These are phyloP conservation scores for Dryas drummondii DNA, from an alignment of 306 rosid species.

Conservation along the genomic window DNA sequence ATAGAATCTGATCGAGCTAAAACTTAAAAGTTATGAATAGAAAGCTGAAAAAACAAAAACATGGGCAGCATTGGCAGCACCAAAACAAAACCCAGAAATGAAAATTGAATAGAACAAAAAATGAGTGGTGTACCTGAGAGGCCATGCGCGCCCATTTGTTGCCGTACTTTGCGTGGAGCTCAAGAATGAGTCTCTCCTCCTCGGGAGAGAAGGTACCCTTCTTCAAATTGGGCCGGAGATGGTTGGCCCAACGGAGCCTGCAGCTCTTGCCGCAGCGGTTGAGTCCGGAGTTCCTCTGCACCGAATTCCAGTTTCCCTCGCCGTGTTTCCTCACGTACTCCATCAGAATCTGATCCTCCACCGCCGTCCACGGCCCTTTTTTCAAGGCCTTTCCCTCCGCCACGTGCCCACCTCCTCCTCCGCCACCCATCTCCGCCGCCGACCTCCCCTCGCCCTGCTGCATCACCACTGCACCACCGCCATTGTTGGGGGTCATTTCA, in stretches of 20 bases:
- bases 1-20: too few species aligned
- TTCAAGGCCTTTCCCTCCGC: conserved; percentile 33
- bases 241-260: conserved; percentile 94
- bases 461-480: background rate
- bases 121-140: conserved; percentile 47
- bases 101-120: background rate
- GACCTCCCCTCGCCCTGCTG: conserved; percentile 25
- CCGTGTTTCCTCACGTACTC: conserved; percentile 85
- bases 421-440: conserved; percentile 7
- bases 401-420: conserved; percentile 10
- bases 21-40: too few species aligned
- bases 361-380: conserved; percentile 90
- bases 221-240: conserved; percentile 75
- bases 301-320: conserved; percentile 89
- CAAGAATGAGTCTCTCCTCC: conserved; percentile 75
- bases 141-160: conserved; percentile 99
- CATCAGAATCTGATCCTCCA: conserved; percentile 66
- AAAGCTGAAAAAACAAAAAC: background rate
- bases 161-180: conserved; percentile 74
- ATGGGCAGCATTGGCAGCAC: background rate
- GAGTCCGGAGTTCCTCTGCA: conserved; percentile 64
- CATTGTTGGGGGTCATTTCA: background rate
- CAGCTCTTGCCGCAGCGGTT: conserved; percentile 93
- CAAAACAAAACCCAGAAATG: background rate
- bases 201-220: conserved; percentile 72